Evolutionary conservation across 257 asterid genomes (phyloP).

Genomic region (Nicotiana paniculata): DNA sequence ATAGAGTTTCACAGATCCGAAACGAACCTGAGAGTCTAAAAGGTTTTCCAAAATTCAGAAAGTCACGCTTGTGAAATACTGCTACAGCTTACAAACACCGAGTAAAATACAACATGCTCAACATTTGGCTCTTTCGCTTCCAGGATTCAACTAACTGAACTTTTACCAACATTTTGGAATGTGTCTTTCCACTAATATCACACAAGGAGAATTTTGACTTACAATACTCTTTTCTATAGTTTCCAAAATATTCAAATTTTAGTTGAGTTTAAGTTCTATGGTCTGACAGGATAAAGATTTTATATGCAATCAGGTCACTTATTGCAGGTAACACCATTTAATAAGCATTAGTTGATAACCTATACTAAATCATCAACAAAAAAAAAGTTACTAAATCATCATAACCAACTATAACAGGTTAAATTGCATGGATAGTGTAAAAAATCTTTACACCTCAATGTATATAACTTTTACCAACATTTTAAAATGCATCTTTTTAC

Average conservation of each 20-base stretch:
- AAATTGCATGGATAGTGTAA: no score
- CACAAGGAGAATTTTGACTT: background rate
- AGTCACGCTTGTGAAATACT: background rate
- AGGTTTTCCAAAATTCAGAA: background rate
- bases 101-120: background rate
- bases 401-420: no score
- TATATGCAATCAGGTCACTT: no score
- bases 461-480: no score
- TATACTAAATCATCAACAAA: no score
- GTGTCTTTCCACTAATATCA: background rate
- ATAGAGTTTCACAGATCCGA: slow-evolving; percentile 60
- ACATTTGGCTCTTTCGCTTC: background rate
- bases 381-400: no score
- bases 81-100: no score
- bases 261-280: background rate
- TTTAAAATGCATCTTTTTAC: no score
- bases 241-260: background rate
- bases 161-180: background rate
- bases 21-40: slow-evolving; percentile 35
- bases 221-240: background rate
- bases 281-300: no score
- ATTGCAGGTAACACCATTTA: no score
- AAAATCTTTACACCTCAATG: no score
- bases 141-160: background rate
- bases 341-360: no score